Evolutionary conservation across 768 basidiomycete species (phyloP).

Genomic region (Auricularia cornea): DNA sequence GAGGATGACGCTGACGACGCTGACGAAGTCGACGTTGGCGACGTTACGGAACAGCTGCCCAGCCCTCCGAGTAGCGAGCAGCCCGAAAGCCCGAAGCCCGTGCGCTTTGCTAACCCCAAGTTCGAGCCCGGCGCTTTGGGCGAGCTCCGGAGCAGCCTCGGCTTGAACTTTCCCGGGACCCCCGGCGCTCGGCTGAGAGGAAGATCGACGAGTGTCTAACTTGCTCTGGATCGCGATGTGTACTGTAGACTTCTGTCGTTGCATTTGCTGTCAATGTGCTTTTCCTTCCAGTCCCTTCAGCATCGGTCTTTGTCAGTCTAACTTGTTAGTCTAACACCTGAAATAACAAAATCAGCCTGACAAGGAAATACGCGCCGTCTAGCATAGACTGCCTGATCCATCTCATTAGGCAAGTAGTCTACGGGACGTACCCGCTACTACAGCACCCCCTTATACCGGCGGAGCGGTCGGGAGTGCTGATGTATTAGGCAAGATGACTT

Average conservation of each 20-base stretch:
- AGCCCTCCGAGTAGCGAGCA: slow-evolving; percentile 1
- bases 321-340: too few relatives aligned
- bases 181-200: not conserved
- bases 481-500: too few relatives aligned
- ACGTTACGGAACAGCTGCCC: not conserved
- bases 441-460: too few relatives aligned
- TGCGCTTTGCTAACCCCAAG: not conserved
- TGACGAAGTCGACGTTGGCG: not conserved
- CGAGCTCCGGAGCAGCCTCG: not conserved
- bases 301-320: too few relatives aligned
- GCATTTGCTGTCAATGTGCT: too few relatives aligned
- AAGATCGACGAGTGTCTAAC: not conserved
- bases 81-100: not conserved
- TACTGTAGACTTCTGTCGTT: not conserved
- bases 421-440: too few relatives aligned
- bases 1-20: not conserved
- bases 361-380: too few relatives aligned
- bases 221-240: not conserved
- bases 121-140: not conserved
- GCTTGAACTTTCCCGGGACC: not conserved
- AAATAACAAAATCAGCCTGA: too few relatives aligned
- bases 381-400: too few relatives aligned
- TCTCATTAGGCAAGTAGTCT: too few relatives aligned
- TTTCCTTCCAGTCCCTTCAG: too few relatives aligned
- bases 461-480: too few relatives aligned